These are phyloP conservation scores for Alternaria ventricosa DNA, from an alignment of 2,329 filamentous ascomycete genomes.

Conservation along the genomic window DNA sequence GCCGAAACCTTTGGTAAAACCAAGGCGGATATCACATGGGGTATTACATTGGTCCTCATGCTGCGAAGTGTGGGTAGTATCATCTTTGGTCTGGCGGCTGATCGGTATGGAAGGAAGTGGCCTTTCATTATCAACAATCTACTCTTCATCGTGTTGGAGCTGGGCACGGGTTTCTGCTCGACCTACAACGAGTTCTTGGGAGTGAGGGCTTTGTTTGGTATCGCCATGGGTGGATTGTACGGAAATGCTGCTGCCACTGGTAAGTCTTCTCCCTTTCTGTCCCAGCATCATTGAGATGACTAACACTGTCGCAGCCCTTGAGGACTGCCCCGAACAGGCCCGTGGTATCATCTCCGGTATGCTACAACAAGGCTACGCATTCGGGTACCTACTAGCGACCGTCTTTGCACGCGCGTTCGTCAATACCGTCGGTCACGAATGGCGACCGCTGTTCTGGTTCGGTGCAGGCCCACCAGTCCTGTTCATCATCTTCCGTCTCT, in stretches of 20 bases:
- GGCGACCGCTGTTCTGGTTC: conserved; percentile 91
- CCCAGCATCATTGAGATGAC: not conserved
- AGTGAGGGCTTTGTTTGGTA: conserved; percentile 66
- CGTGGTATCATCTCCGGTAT: conserved; percentile 67
- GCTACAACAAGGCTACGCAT: conserved; percentile 69
- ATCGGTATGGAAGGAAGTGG: conserved; percentile 65
- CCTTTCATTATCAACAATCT: conserved; percentile 65
- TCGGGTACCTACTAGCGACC: conserved; percentile 68
- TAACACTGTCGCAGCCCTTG: conserved; percentile 53
- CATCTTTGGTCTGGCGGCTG: conserved; percentile 61
- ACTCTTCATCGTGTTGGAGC: conserved; percentile 66
- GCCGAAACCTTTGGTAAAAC: conserved; percentile 61
- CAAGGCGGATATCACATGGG: conserved; percentile 67
- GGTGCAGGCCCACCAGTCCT: conserved; percentile 79
- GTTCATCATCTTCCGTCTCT: conserved; percentile 79
- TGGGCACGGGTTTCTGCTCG: conserved; percentile 65
- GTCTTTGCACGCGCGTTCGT: conserved; percentile 68
- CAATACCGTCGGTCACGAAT: conserved; percentile 77
- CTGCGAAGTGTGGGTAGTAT: conserved; percentile 65
- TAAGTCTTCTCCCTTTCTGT: conserved; percentile 8
- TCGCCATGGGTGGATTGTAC: conserved; percentile 70
- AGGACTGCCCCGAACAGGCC: conserved; percentile 66
- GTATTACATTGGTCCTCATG: conserved; percentile 60
- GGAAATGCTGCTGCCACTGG: conserved; percentile 66
- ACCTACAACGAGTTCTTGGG: conserved; percentile 66